Percentiles rank a stretch among this genome's conserved stretches.
These are phyloP conservation scores for Debaryomycetaceae sp. DNA, from an alignment of 1,139 yeast species.

Conservation along the genomic window DNA sequence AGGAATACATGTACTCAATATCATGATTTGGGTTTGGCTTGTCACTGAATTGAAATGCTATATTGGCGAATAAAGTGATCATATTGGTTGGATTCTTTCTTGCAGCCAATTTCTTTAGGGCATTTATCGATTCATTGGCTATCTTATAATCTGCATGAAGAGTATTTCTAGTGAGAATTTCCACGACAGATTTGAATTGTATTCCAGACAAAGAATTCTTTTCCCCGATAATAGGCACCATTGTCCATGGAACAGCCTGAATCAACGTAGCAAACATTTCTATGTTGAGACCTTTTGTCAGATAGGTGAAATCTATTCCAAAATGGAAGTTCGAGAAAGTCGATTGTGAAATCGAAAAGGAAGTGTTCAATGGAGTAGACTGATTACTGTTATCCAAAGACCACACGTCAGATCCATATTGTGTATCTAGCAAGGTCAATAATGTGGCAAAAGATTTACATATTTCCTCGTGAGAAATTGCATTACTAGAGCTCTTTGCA, in stretches of 20 bases:
- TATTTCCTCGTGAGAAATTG: slow-evolving; percentile 70
- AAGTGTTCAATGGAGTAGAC: slow-evolving; percentile 11
- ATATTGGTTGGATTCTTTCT: slow-evolving; percentile 69
- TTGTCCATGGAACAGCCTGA: slow-evolving; percentile 68
- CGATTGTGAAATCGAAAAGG: slow-evolving; percentile 18
- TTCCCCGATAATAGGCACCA: slow-evolving; percentile 36
- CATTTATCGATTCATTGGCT: slow-evolving; percentile 57
- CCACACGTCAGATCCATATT: slow-evolving; percentile 49
- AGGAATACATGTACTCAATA: slow-evolving; percentile 52
- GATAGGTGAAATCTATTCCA: slow-evolving; percentile 42
- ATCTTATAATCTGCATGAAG: slow-evolving; percentile 64
- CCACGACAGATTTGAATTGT: slow-evolving; percentile 62
- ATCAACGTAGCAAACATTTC: slow-evolving; percentile 71
- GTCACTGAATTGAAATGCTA: slow-evolving; percentile 78
- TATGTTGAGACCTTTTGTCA: slow-evolving; percentile 37
- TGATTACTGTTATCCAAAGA: slow-evolving; percentile 17
- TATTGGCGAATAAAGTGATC: slow-evolving; percentile 72
- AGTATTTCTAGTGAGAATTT: slow-evolving; percentile 71
- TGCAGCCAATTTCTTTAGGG: slow-evolving; percentile 65
- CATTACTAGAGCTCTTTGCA: slow-evolving; percentile 44
- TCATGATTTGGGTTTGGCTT: slow-evolving; percentile 49
- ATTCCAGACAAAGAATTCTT: slow-evolving; percentile 34
- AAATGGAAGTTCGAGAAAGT: slow-evolving; percentile 51
- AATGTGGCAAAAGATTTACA: slow-evolving; percentile 60
- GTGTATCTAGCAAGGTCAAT: slow-evolving; percentile 57